Base-by-base conservation (phyloP, 495 filamentous ascomycete genomes). In the Hyaloscypha finlandica region DNA sequence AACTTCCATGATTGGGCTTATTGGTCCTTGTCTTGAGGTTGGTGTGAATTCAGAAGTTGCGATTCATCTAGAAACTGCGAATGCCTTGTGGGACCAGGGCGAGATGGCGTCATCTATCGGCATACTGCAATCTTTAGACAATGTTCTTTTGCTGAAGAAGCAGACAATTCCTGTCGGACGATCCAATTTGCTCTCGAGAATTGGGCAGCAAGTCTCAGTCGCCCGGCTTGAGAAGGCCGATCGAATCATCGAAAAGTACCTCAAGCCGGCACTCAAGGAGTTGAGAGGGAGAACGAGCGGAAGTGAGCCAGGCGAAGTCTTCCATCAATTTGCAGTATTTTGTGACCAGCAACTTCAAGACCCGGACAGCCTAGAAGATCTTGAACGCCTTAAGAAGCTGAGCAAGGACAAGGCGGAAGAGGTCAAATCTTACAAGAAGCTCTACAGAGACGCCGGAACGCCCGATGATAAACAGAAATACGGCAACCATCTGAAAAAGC, bases 151-250 rank as follows among this genome's bases (percentile, higher is more conserved):
- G 9, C 72, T 90, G 3, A 87, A 88, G 66, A 88, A 85, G 60
- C 92, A 96, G 74, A 84, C 85, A 0, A 86, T 95, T 62, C 80
- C 83, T 9, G 85, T 96, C 42, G 92, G 90, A 64, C 86, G 86
- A 32, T 87, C 93, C 8, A 89, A 94, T 65, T 77, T 99, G 29
- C 84, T 97, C 58, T 94, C 95, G 6, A 94, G 90, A 74, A 84
- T 96, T 64, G 95, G 91, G 8, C 87, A 93, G 70, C 92, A 93
- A 73, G 87, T 96, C 53, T 95, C 95, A 1, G 92, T 96, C 73
- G 95, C 95, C 8, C 87, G 92, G n/a, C 78, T 98, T 5, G 94
- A 97, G 75, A 95, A 94, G 66, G 92, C 96, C 0, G 92, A 97
- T 68, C 86, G 85, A 57, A 97, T 98, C 53, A 91, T 97, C 53